Percentiles rank a stretch among this genome's conserved stretches.
phyloP scores from a whole-genome alignment of 371 early-diverging fungal genomes.

The Mucor sp. region DNA sequence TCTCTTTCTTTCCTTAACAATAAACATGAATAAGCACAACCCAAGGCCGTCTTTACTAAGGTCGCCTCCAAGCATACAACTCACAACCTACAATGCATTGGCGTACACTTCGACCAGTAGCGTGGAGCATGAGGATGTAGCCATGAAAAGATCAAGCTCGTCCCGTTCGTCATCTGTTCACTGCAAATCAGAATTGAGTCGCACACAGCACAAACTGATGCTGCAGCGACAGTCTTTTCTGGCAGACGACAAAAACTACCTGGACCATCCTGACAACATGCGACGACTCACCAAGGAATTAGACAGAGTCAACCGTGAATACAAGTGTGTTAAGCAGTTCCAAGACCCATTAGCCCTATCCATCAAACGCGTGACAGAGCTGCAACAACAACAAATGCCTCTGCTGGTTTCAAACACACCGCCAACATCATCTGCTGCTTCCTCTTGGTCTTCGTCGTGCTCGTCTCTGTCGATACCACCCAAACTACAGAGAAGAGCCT shows the following conservation, averaged over 20 bases:
- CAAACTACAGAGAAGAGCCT: slow-evolving; percentile 18
- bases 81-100: slow-evolving; percentile 18
- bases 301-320: slow-evolving; percentile 58
- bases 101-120: slow-evolving; percentile 15
- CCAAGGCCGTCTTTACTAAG: slow-evolving; percentile 5
- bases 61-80: slow-evolving; percentile 22
- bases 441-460: background rate
- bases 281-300: slow-evolving; percentile 49
- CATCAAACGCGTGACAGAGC: slow-evolving; percentile 32
- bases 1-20: background rate
- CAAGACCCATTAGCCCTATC: slow-evolving; percentile 45
- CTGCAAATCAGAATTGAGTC: slow-evolving; percentile 18
- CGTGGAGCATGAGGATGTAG: background rate
- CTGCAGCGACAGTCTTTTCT: slow-evolving; percentile 55
- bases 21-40: background rate
- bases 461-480: background rate
- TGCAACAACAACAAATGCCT: slow-evolving; percentile 1
- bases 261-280: slow-evolving; percentile 57
- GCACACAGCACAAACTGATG: slow-evolving; percentile 58
- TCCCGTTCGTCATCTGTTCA: slow-evolving; percentile 2
- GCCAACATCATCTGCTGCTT: slow-evolving; percentile 3
- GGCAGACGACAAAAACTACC: slow-evolving; percentile 53
- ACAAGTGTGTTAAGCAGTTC: slow-evolving; percentile 38
- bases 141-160: background rate
- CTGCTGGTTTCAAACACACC: slow-evolving; percentile 9